A percentile compares a stretch with the other conserved stretches of the same genome.
These are phyloP conservation scores for Moniliella sp. DNA, from an alignment of 1,284 basidiomycete species.

Conservation along the genomic window DNA sequence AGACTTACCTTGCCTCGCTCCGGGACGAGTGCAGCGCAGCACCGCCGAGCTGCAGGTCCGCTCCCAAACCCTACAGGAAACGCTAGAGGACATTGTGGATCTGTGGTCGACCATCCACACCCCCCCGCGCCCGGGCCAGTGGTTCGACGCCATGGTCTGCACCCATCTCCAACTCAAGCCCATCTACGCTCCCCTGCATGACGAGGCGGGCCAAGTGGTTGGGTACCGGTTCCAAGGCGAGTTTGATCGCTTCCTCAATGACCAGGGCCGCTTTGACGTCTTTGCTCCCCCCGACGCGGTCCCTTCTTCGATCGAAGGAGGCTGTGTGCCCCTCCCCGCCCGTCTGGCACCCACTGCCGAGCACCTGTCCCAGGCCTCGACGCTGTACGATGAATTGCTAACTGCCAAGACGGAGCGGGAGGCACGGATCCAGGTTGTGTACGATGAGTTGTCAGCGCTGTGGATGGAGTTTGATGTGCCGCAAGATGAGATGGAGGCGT, in stretches of 20 bases:
- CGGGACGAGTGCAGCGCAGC: too few species aligned
- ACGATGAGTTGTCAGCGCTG: slow-evolving; percentile 29
- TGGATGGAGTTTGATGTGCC: slow-evolving; percentile 29
- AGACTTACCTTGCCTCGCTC: too few species aligned
- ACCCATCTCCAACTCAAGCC: not conserved
- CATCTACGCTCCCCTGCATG: not conserved
- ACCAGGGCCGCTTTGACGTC: not conserved
- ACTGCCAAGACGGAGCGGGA: slow-evolving; percentile 20
- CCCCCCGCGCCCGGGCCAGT: not conserved
- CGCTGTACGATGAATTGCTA: slow-evolving; percentile 8
- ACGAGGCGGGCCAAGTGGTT: not conserved
- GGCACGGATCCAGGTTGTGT: slow-evolving; percentile 21
- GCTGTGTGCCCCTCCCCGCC: too few species aligned
- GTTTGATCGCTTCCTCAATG: not conserved
- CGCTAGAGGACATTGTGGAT: not conserved
- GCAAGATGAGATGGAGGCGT: slow-evolving; percentile 28
- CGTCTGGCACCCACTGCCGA: not conserved
- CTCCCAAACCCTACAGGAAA: too few species aligned
- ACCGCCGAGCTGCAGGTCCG: too few species aligned
- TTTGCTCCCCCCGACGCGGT: not conserved
- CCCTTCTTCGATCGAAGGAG: not conserved
- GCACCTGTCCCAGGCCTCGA: not conserved
- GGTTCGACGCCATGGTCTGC: not conserved
- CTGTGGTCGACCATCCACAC: not conserved
- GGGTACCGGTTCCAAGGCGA: not conserved